Percentiles rank a stretch among this genome's conserved stretches.
Conservation (phyloP, 495 filamentous ascomycete species). For the Neurospora sp. region DNA sequence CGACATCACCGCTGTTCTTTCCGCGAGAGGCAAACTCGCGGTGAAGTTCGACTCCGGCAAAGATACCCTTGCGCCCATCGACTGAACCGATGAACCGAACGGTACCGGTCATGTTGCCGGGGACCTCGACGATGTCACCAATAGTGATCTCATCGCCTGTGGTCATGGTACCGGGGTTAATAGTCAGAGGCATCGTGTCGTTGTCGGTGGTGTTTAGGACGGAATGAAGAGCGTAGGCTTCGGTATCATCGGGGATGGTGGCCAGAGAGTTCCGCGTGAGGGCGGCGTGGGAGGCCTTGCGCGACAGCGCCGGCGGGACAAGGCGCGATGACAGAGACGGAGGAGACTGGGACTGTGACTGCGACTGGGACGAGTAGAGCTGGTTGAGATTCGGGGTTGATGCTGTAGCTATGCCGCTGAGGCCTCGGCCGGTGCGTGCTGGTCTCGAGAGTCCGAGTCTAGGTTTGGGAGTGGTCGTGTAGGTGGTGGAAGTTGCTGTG, state of each 20-base stretch:
- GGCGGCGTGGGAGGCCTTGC: slow-evolving; percentile 56
- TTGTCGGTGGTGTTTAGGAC: slow-evolving; percentile 35
- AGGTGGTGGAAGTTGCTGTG: slow-evolving; percentile 30
- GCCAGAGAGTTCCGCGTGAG: slow-evolving; percentile 52
- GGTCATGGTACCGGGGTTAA: slow-evolving; percentile 21
- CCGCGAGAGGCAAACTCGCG: slow-evolving; percentile 69
- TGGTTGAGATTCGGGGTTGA: slow-evolving; percentile 50
- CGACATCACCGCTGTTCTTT: slow-evolving; percentile 95
- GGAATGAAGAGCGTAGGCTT: slow-evolving; percentile 44
- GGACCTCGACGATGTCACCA: slow-evolving; percentile 87
- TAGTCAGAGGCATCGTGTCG: slow-evolving; percentile 25
- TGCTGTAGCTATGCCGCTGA: slow-evolving; percentile 40
- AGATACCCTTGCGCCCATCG: slow-evolving; percentile 78
- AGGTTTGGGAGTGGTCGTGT: slow-evolving; percentile 54
- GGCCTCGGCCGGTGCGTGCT: slow-evolving; percentile 14
- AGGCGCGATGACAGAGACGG: slow-evolving; percentile 28
- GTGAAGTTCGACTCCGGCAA: slow-evolving; percentile 90
- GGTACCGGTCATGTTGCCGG: slow-evolving; percentile 84
- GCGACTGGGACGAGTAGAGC: slow-evolving; percentile 32
- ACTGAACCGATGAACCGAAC: slow-evolving; percentile 85
- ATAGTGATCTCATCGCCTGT: slow-evolving; percentile 46
- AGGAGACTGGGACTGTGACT: background rate
- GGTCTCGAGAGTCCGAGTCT: slow-evolving; percentile 49
- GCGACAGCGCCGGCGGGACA: slow-evolving; percentile 39
- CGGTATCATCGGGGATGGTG: slow-evolving; percentile 49